These are phyloP conservation scores for Lentinula guzmanii DNA, from an alignment of 768 basidiomycete species.

Conservation along the genomic window DNA sequence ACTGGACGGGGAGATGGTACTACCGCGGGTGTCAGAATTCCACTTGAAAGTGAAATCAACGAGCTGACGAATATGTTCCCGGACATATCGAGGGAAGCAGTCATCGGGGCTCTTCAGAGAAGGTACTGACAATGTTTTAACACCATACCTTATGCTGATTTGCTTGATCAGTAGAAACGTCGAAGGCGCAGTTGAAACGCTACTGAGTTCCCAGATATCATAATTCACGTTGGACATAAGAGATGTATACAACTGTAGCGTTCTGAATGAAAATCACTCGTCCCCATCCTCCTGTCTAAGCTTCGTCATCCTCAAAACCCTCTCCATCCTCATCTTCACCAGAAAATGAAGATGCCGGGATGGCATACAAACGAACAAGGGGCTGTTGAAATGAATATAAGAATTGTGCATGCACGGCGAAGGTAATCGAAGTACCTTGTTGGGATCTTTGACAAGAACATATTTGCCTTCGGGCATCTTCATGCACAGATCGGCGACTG, in stretches of 20 bases:
- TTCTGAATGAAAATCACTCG: not conserved
- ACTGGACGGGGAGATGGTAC: conserved; percentile 57
- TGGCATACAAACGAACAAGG: conserved; percentile 87
- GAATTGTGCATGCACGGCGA: not conserved
- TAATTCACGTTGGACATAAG: conserved; percentile 1
- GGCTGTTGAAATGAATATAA: conserved; percentile 47
- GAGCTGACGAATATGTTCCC: conserved; percentile 83
- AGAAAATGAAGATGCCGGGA: conserved; percentile 85
- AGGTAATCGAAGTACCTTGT: conserved; percentile 55
- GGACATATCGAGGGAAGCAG: conserved; percentile 61
- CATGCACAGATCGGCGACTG: conserved; percentile 89
- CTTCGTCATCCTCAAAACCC: conserved; percentile 26
- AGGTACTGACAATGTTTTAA: conserved; percentile 44
- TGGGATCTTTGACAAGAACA: conserved; percentile 95
- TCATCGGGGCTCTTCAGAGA: conserved; percentile 74
- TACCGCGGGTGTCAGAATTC: conserved; percentile 57
- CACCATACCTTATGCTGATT: conserved; percentile 2
- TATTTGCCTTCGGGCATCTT: conserved; percentile 99
- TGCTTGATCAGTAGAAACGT: conserved; percentile 53
- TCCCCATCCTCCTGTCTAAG: not conserved
- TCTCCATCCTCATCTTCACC: conserved; percentile 68
- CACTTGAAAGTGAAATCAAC: conserved; percentile 69
- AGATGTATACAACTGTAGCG: not conserved
- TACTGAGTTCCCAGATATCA: conserved; percentile 48
- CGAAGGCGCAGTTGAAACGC: conserved; percentile 76